Conservation (phyloP, 352 stramenopile species). For the Phytophthora fragariae region DNA sequence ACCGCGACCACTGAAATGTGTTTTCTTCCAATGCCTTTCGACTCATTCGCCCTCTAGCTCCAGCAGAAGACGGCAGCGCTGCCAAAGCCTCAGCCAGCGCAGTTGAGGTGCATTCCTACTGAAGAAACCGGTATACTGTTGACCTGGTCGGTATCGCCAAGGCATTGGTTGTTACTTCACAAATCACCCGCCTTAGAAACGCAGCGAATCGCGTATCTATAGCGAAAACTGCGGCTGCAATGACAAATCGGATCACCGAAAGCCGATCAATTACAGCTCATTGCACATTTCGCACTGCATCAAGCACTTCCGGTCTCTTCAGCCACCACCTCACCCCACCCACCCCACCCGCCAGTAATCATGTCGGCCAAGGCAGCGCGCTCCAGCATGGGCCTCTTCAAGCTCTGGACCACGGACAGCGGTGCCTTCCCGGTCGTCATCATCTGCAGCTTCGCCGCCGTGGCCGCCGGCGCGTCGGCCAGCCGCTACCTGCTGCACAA, state of each 20-base stretch:
- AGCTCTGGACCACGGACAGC: slow-evolving; percentile 61
- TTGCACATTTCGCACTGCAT: slow-evolving; percentile 24
- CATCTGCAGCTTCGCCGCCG: slow-evolving; percentile 43
- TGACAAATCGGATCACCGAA: background rate
- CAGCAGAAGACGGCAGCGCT: background rate
- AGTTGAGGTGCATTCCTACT: background rate
- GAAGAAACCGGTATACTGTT: background rate
- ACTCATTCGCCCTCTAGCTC: background rate
- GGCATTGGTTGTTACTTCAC: slow-evolving; percentile 13
- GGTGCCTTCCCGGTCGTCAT: slow-evolving; percentile 58
- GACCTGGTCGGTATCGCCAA: background rate
- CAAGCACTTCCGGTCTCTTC: background rate
- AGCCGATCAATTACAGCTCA: background rate
- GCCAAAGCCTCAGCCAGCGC: background rate
- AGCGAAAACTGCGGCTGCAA: background rate
- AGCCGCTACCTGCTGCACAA: slow-evolving; percentile 24
- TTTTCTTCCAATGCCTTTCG: background rate
- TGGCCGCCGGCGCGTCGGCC: slow-evolving; percentile 37
- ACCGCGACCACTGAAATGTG: slow-evolving; percentile 1
- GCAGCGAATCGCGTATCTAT: slow-evolving; percentile 18
- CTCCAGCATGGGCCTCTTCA: slow-evolving; percentile 48
- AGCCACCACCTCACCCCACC: background rate
- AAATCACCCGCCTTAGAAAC: slow-evolving; percentile 9
- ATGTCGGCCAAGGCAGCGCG: slow-evolving; percentile 40
- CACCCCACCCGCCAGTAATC: slow-evolving; percentile 1